Percentiles rank a stretch among this genome's conserved stretches.
phyloP scores from a whole-genome alignment of 2,329 filamentous ascomycete species.

The Colletotrichum sp. region DNA sequence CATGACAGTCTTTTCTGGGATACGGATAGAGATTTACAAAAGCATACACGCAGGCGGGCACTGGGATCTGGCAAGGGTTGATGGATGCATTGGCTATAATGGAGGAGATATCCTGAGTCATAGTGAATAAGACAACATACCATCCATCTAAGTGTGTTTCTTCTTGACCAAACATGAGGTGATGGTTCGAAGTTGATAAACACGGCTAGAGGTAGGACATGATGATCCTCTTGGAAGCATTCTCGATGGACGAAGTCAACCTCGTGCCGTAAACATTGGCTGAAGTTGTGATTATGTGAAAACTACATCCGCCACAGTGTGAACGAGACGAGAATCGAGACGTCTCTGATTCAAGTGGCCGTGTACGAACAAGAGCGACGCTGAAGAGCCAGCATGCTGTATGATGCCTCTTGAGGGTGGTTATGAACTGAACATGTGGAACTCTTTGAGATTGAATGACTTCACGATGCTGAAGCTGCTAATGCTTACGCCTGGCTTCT shows the following conservation, averaged over 20 bases:
- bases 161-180: background rate
- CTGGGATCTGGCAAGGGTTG: background rate
- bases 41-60: background rate
- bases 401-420: background rate
- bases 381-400: background rate
- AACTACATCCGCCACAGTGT: background rate
- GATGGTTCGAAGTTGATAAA: background rate
- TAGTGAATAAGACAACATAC: background rate
- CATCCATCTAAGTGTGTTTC: background rate
- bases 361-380: background rate
- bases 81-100: background rate
- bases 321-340: background rate
- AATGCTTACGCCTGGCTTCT: background rate
- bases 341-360: background rate
- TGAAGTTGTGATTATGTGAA: background rate
- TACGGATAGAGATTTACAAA: background rate
- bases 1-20: background rate
- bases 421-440: background rate
- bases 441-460: background rate
- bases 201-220: accelerated
- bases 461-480: background rate
- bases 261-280: background rate
- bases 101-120: background rate
- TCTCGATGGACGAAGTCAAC: background rate
- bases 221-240: background rate